A percentile compares a stretch with the other conserved stretches of the same genome.
Evolutionary conservation across 306 rosid genomes (phyloP).

Genomic region (Aeschynomene evenia): DNA sequence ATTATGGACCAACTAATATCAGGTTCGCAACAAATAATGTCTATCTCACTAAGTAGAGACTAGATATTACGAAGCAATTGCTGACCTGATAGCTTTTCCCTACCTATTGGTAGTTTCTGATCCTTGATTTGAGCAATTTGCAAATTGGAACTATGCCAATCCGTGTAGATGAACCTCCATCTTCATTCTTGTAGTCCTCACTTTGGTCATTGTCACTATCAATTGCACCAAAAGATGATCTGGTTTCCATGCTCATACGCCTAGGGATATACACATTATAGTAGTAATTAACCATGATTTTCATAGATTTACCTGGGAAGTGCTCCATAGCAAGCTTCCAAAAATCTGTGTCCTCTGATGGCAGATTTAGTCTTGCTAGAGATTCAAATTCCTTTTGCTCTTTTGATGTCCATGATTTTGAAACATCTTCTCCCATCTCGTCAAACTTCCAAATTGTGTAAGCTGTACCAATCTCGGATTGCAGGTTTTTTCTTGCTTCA

Average conservation of each 20-base stretch:
- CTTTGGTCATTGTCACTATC: conserved; percentile 32
- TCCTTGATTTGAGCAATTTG: not conserved
- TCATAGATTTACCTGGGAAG: conserved; percentile 37
- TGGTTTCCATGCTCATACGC: conserved; percentile 29
- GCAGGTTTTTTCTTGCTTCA: conserved; percentile 28
- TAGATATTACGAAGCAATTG: not conserved
- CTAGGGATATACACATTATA: conserved; percentile 38
- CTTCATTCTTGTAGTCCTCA: not conserved
- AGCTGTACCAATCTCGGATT: conserved; percentile 30
- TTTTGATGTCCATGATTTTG: conserved; percentile 36
- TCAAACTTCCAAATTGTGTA: conserved; percentile 43
- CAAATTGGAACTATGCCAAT: not conserved
- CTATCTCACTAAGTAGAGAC: too few species aligned
- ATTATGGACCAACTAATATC: too few species aligned
- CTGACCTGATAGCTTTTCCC: not conserved
- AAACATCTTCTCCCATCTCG: conserved; percentile 41
- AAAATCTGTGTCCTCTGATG: conserved; percentile 13
- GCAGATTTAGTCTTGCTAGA: not conserved
- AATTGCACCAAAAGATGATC: conserved; percentile 5
- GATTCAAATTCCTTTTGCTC: conserved; percentile 29
- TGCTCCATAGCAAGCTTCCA: conserved; percentile 35
- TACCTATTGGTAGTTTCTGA: not conserved
- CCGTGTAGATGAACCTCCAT: not conserved
- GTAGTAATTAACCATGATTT: conserved; percentile 37
- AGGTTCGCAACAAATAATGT: too few species aligned